Percentiles rank a stretch among this genome's conserved stretches.
These are phyloP conservation scores for Lentinus tigrinus DNA, from an alignment of 768 basidiomycete species.

Conservation along the genomic window DNA sequence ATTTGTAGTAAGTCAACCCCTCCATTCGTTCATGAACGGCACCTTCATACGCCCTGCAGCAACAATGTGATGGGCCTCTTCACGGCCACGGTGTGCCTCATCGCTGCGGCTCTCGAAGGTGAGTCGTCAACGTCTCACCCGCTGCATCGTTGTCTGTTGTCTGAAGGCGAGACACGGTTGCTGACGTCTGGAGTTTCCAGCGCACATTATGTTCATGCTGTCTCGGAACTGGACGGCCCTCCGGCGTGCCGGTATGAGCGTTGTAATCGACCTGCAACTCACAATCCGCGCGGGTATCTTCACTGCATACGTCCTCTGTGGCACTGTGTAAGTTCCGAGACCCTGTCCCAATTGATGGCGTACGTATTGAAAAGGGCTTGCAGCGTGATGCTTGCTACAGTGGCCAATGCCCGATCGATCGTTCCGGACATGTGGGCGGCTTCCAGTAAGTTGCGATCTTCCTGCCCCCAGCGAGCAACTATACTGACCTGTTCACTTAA, in stretches of 20 bases:
- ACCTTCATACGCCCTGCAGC: slow-evolving; percentile 2
- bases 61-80: slow-evolving; percentile 18
- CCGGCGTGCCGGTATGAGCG: slow-evolving; percentile 4
- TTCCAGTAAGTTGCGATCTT: slow-evolving; percentile 15
- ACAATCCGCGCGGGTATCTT: slow-evolving; percentile 23
- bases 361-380: neutral
- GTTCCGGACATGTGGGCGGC: slow-evolving; percentile 28
- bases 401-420: slow-evolving; percentile 10
- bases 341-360: neutral
- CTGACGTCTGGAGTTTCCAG: slow-evolving; percentile 2
- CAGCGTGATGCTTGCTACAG: slow-evolving; percentile 11
- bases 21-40: neutral
- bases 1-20: slow-evolving; percentile 19
- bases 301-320: slow-evolving; percentile 22
- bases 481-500: neutral
- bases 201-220: slow-evolving; percentile 14
- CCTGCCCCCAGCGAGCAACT: neutral
- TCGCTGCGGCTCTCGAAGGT: slow-evolving; percentile 23
- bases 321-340: slow-evolving; percentile 20
- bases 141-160: too few relatives aligned
- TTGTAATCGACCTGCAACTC: slow-evolving; percentile 19
- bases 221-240: slow-evolving; percentile 21
- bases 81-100: slow-evolving; percentile 23
- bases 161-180: neutral
- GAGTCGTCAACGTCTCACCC: neutral